phyloP scores from a whole-genome alignment of 1,284 basidiomycete species.

The Leccinum solheimii region DNA sequence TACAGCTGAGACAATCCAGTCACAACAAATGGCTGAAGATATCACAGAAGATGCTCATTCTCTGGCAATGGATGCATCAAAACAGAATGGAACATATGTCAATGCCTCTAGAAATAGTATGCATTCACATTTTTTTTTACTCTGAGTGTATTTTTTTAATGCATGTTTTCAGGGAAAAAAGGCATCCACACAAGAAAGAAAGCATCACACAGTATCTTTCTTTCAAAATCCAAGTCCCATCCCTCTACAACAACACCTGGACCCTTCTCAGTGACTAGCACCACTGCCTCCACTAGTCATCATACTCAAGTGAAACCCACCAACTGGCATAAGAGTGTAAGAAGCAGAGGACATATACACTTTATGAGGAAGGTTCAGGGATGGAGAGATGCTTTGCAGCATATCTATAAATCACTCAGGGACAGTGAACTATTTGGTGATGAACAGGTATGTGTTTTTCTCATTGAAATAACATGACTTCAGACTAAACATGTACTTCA shows the following conservation, averaged over 20 bases:
- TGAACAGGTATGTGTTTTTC: constrained; percentile 13
- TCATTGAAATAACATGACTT: not conserved
- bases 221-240: not conserved
- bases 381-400: constrained; percentile 16
- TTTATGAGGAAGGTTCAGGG: constrained; percentile 4
- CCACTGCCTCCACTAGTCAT: not conserved
- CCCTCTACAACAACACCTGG: not conserved
- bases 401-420: not conserved
- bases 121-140: not conserved
- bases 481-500: not conserved
- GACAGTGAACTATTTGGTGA: constrained; percentile 24
- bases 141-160: not conserved
- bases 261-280: not conserved
- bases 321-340: not conserved
- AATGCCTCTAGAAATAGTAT: not conserved
- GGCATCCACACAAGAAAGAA: not conserved
- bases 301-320: not conserved
- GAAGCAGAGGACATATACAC: not conserved
- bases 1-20: not conserved
- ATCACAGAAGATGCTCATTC: not conserved
- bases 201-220: not conserved
- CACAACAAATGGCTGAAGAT: not conserved
- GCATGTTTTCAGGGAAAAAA: not conserved
- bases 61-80: not conserved
- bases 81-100: not conserved